A percentile compares a stretch with the other conserved stretches of the same genome.
Conservation (phyloP, 768 basidiomycete genomes). For the Dioszegia hungarica region DNA sequence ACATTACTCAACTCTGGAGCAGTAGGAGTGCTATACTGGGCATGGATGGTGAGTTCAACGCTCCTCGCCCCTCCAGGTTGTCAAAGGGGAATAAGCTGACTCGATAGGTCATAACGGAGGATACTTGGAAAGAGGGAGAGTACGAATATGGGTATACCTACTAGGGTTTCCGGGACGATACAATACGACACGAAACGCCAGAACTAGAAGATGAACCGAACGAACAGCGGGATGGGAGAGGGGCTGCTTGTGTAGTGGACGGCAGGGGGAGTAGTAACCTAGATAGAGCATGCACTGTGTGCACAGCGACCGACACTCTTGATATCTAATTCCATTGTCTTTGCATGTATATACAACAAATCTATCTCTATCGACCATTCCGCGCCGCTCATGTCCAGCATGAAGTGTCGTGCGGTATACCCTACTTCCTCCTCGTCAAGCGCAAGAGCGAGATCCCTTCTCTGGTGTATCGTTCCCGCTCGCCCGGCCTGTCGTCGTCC, state of each 20-base stretch:
- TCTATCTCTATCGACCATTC: neutral
- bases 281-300: too few relatives aligned
- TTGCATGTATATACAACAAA: neutral
- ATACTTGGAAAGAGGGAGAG: constrained; percentile 50
- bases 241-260: too few relatives aligned
- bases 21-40: constrained; percentile 64
- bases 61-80: neutral
- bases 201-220: too few relatives aligned
- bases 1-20: constrained; percentile 76
- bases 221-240: neutral
- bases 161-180: neutral
- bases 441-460: constrained; percentile 42
- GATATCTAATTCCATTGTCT: neutral
- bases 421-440: constrained; percentile 17
- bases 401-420: too few relatives aligned
- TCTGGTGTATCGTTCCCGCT: constrained; percentile 38
- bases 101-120: constrained; percentile 62
- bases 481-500: constrained; percentile 40
- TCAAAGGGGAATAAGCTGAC: constrained; percentile 4
- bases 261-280: too few relatives aligned
- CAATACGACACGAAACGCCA: too few relatives aligned
- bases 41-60: constrained; percentile 59
- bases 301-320: too few relatives aligned
- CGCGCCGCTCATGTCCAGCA: neutral
- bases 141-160: constrained; percentile 6